Conservation (phyloP, 2,329 filamentous ascomycete species). For the Aureobasidium sp. region DNA sequence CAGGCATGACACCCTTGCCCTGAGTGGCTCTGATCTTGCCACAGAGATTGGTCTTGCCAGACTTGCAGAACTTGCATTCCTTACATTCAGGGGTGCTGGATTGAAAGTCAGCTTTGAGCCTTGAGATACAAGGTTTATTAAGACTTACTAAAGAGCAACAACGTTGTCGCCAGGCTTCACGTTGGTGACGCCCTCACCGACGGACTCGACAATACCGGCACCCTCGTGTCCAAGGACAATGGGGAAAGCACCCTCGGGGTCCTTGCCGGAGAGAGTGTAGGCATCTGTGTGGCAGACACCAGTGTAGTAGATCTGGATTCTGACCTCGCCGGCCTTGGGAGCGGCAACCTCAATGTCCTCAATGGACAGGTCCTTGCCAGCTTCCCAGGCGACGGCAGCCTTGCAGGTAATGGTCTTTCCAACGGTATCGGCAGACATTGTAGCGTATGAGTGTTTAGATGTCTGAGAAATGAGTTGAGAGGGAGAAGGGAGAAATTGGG, state of each 20-base stretch:
- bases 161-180: slow-evolving; percentile 93
- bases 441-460: slow-evolving; percentile 18
- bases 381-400: slow-evolving; percentile 94
- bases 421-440: slow-evolving; percentile 46
- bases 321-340: slow-evolving; percentile 86
- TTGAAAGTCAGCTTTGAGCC: slow-evolving; percentile 16
- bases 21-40: slow-evolving; percentile 98
- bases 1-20: slow-evolving; percentile 92
- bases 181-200: slow-evolving; percentile 89
- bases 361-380: slow-evolving; percentile 77
- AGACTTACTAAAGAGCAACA: slow-evolving; percentile 69
- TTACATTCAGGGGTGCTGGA: slow-evolving; percentile 86
- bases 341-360: slow-evolving; percentile 90
- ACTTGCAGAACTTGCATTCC: slow-evolving; percentile 99
- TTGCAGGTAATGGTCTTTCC: slow-evolving; percentile 82
- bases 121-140: background rate
- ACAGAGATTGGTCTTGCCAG: slow-evolving; percentile 97
- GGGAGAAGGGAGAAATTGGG: slow-evolving; percentile 4
- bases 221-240: slow-evolving; percentile 85
- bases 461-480: slow-evolving; percentile 5
- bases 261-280: slow-evolving; percentile 92
- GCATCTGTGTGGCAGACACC: slow-evolving; percentile 99
- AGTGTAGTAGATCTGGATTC: slow-evolving; percentile 94
- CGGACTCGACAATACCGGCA: slow-evolving; percentile 84
- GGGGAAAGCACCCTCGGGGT: slow-evolving; percentile 90